phyloP scores from a whole-genome alignment of 208 protist species.

The Acanthamoeba royreba region DNA sequence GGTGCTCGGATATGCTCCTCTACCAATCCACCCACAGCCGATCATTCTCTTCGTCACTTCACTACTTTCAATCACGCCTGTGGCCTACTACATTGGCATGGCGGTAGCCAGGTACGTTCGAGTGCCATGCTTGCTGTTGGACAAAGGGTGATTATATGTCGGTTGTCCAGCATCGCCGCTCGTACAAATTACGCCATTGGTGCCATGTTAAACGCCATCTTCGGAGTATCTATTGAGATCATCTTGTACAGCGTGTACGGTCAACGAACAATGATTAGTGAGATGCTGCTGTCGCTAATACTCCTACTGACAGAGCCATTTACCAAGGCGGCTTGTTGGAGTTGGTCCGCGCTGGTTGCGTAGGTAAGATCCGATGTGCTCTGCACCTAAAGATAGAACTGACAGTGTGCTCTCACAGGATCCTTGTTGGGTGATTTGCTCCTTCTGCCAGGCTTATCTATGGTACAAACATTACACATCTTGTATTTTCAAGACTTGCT shows the following conservation, averaged over 20 bases:
- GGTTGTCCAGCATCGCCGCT: too few relatives aligned
- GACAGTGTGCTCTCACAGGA: constrained; percentile 67
- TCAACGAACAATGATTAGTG: not conserved
- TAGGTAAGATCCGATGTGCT: not conserved
- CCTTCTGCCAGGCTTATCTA: constrained; percentile 74
- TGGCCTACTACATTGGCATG: constrained; percentile 78
- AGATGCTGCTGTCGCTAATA: not conserved
- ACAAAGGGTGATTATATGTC: too few relatives aligned
- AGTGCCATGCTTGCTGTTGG: too few relatives aligned
- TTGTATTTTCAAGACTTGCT: not conserved
- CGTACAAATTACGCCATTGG: too few relatives aligned
- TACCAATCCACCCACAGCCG: not conserved
- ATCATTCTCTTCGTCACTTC: constrained; percentile 58
- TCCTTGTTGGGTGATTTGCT: constrained; percentile 70
- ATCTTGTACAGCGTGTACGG: constrained; percentile 72
- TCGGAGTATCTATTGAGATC: too few relatives aligned
- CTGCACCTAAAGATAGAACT: too few relatives aligned
- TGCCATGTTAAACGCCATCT: too few relatives aligned
- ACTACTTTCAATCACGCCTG: constrained; percentile 75
- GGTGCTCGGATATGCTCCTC: constrained; percentile 39
- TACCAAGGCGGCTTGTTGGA: constrained; percentile 24
- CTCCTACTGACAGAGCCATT: constrained; percentile 15
- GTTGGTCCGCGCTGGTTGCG: not conserved
- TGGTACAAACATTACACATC: constrained; percentile 33
- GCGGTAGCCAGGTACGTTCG: constrained; percentile 45